Conservation (phyloP, 2,329 filamentous ascomycete species). For the Pseudogymnoascus sp. region DNA sequence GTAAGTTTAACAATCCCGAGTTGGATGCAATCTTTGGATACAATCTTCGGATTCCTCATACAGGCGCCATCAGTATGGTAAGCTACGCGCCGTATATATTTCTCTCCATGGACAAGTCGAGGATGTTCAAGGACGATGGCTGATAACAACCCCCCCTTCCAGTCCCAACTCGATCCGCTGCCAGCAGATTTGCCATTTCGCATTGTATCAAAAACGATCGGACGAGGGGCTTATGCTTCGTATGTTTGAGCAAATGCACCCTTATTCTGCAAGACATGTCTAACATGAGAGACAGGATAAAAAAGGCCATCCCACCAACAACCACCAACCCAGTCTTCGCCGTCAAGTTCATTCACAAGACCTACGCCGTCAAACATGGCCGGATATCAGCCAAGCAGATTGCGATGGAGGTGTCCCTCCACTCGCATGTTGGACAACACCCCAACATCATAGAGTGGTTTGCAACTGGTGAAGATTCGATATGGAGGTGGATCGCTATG, state of each 20-base stretch:
- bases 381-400: slow-evolving; percentile 84
- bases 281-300: slow-evolving; percentile 37
- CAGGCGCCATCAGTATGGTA: slow-evolving; percentile 2
- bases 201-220: slow-evolving; percentile 92
- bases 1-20: slow-evolving; percentile 17
- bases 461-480: slow-evolving; percentile 70
- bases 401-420: slow-evolving; percentile 81
- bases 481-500: slow-evolving; percentile 98
- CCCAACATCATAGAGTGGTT: slow-evolving; percentile 93
- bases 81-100: slow-evolving; percentile 1
- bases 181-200: slow-evolving; percentile 82
- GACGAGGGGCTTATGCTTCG: slow-evolving; percentile 95
- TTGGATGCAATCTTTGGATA: neutral
- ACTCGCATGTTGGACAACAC: slow-evolving; percentile 81
- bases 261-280: slow-evolving; percentile 17
- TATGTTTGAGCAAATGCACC: slow-evolving; percentile 36
- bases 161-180: slow-evolving; percentile 85
- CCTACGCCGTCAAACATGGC: slow-evolving; percentile 82
- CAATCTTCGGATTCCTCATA: neutral
- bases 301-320: slow-evolving; percentile 76
- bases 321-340: slow-evolving; percentile 72
- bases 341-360: slow-evolving; percentile 98
- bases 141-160: slow-evolving; percentile 27
- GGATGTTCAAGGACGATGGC: slow-evolving; percentile 10
- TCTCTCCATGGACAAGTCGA: neutral